Evolutionary conservation across 495 filamentous ascomycete genomes (phyloP), one percentile per base, ranked within the genome.

Genomic region (Aspergillus avenaceus): DNA sequence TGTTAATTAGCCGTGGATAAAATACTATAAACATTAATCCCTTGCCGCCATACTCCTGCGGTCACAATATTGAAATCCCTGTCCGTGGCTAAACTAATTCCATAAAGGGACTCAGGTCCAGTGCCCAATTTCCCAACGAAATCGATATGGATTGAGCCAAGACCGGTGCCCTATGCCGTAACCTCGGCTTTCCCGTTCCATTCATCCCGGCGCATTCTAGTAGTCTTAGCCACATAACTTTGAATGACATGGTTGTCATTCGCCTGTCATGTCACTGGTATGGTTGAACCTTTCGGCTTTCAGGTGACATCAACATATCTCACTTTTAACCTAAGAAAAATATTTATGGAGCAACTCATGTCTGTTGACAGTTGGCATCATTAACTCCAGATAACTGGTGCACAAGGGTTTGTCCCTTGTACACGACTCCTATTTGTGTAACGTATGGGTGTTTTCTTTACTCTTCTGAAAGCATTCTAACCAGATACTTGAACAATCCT

Each of bases 141-240:
- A n/a, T 28, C 9, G 28, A 26, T 18, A 28, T 29, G 16, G 29
- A 28, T 11, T 19, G 43, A 21, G 43, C 26, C 16, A 46, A 34
- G 43, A 36, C 3, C n/a, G 32, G 32, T 36, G 19, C 8, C 19
- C 21, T n/a, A 21, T 8, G 6, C 14, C 11, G 28, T 36, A 16
- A 21, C 32, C 38, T 44, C 57, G 57, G 57, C 43, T 56, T 60
- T 49, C 57, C 57, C 45, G 19, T 56, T 60, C 37, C 50, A 56
- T 54, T 47, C 13, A 47, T 49, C 25, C 57, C 49, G 52, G 28
- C 14, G 41, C 36, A 44, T 50, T 36, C 32, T 18, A 3, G 3
- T 5, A 8, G 12, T 8, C 32, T 16, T 36, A 16, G 32, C 32
- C 32, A 36, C 11, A 36, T 36, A 36, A 18, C 19, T 36, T 36